phyloP scores from a whole-genome alignment of 2,329 filamentous ascomycete species.

The Alternaria infectoria region DNA sequence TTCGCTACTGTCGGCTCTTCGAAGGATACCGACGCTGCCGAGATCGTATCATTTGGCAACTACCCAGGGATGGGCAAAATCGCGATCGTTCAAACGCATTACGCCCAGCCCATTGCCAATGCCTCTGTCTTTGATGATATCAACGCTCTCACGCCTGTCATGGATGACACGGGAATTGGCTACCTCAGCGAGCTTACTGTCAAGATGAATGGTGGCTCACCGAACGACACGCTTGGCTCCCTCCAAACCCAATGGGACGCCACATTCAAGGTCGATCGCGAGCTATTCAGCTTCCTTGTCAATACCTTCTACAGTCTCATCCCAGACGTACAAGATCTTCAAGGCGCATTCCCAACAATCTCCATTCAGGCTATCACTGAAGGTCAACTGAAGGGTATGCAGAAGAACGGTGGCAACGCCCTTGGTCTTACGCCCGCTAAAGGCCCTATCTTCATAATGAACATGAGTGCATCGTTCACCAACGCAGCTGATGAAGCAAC shows the following conservation, averaged over 20 bases:
- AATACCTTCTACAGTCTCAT: conserved; percentile 24
- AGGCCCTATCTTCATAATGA: conserved; percentile 30
- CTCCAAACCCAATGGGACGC: conserved; percentile 38
- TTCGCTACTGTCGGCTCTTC: conserved; percentile 19
- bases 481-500: conserved; percentile 24
- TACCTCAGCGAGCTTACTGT: conserved; percentile 29
- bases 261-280: conserved; percentile 34
- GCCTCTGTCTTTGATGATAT: conserved; percentile 33
- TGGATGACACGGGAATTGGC: conserved; percentile 27
- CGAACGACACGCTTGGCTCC: conserved; percentile 16
- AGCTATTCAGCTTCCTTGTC: conserved; percentile 26
- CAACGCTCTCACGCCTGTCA: conserved; percentile 28
- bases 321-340: conserved; percentile 7
- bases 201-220: conserved; percentile 25
- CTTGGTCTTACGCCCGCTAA: conserved; percentile 30
- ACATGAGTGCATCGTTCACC: conserved; percentile 24
- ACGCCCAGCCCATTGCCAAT: conserved; percentile 26
- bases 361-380: conserved; percentile 34
- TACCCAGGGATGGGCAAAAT: conserved; percentile 23
- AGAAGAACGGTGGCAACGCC: conserved; percentile 36
- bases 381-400: conserved; percentile 29
- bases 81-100: conserved; percentile 31
- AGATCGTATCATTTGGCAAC: conserved; percentile 23
- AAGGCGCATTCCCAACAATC: not conserved
- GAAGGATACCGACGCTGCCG: conserved; percentile 31